Evolutionary conservation across 2,329 filamentous ascomycete species (phyloP), one percentile per base, ranked within the genome.

Genomic region (Sporothrix sp.): DNA sequence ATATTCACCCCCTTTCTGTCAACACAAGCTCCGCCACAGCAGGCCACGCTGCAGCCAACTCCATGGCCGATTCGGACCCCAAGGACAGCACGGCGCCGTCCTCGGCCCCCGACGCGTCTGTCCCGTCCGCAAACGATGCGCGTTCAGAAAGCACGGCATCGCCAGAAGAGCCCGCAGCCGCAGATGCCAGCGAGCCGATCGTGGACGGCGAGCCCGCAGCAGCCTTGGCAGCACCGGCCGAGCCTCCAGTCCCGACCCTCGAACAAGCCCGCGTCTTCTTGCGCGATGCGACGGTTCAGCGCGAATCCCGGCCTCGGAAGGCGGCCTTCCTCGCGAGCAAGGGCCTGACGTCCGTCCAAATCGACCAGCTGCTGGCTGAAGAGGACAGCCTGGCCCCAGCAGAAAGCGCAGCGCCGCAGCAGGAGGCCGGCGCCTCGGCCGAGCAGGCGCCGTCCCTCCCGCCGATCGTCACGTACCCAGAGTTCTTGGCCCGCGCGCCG

Each of bases 251-350:
- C 1, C 52, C 52, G 7, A 63, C 60, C 25, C 49, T 86, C 32
- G 79, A 87, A 14, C 79, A 88, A 61, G 88, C 89, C 25, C 74
- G 76, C 38, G 78, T 73, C 48, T 96, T 95, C 62, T 75, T 96
- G 4, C 72, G 85, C 46, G 84, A 94, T 54, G 80, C 85, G 7
- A 72, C 75, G 18, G 85, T 95, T 52, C 79, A 76, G 52, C 70
- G 83, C 65, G 80, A 84, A 30, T 73, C 84, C 0, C 73, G 74
- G 39, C 83, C 87, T 51, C 82, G 81, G 66, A 95, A 95, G 69
- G 71, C 77, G 18, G 76, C 78, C 7, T 95, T 95, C 58, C 69
- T 96, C 1, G 75, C 82, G 60, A 79, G 78, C 46, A 96, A 96
- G 64, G 87, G 87, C 3, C 69, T 95, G 7, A 69, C 68, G 3